Evolutionary conservation across 768 basidiomycete genomes (phyloP).

Genomic region (Candolleomyces aberdarensis): DNA sequence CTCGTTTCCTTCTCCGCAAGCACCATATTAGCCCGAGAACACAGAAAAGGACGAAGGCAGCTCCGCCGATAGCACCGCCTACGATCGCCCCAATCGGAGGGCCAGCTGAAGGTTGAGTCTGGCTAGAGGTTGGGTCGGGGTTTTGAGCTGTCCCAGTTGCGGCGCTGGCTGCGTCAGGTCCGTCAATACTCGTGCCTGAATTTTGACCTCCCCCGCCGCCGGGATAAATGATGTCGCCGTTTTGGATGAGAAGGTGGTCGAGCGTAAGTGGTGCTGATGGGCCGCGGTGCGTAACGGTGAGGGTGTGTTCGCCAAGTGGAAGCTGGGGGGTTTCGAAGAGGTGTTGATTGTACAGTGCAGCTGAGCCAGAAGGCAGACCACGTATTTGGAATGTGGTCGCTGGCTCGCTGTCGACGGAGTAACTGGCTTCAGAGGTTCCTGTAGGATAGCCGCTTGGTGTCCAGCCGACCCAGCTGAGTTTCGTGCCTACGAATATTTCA

Average conservation of each 20-base stretch:
- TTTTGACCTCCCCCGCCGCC: neutral
- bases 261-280: constrained; percentile 18
- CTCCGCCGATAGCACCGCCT: neutral
- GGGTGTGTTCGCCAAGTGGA: constrained; percentile 13
- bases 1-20: neutral
- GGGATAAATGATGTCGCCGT: constrained; percentile 4
- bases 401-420: constrained; percentile 20
- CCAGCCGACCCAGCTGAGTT: constrained; percentile 21
- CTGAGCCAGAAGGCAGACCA: constrained; percentile 10
- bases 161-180: neutral
- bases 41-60: neutral
- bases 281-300: constrained; percentile 17
- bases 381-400: constrained; percentile 17
- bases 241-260: constrained; percentile 14
- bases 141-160: neutral
- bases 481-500: constrained; percentile 16
- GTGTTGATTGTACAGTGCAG: constrained; percentile 18
- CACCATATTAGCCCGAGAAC: neutral
- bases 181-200: neutral
- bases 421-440: constrained; percentile 15
- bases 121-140: neutral
- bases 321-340: constrained; percentile 18
- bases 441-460: constrained; percentile 17
- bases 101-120: neutral
- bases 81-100: neutral